Conservation (phyloP, 495 filamentous ascomycete species). For the Penicillium samsonianum region DNA sequence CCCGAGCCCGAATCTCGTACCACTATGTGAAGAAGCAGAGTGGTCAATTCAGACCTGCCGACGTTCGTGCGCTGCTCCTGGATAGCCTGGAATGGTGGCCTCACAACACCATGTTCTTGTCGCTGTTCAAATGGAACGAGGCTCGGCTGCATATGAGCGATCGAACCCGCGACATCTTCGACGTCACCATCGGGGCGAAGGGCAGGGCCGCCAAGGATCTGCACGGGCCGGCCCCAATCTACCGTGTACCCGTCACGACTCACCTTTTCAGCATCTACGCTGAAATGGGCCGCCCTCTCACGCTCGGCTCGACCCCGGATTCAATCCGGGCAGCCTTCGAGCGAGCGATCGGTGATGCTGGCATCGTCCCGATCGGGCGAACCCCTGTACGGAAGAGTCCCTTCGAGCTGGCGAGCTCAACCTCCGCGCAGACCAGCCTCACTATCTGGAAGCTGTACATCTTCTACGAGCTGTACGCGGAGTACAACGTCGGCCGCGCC, state of each 20-base stretch:
- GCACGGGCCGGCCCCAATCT: background rate
- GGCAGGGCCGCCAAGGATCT: slow-evolving; percentile 37
- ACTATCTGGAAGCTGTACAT: slow-evolving; percentile 70
- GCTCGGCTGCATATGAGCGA: slow-evolving; percentile 68
- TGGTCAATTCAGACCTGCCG: slow-evolving; percentile 61
- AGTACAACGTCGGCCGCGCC: slow-evolving; percentile 40
- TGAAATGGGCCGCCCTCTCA: slow-evolving; percentile 54
- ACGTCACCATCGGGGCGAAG: background rate
- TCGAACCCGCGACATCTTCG: slow-evolving; percentile 59
- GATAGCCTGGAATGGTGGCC: slow-evolving; percentile 66
- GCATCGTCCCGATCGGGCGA: slow-evolving; percentile 16
- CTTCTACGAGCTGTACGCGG: slow-evolving; percentile 50
- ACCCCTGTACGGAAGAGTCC: background rate
- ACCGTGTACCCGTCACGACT: slow-evolving; percentile 46
- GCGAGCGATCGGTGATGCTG: slow-evolving; percentile 52
- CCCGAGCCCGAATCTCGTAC: slow-evolving; percentile 65
- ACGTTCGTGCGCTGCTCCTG: slow-evolving; percentile 60
- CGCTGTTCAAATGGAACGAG: slow-evolving; percentile 70
- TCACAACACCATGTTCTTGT: slow-evolving; percentile 74
- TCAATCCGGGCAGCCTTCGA: slow-evolving; percentile 71
- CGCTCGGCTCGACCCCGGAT: slow-evolving; percentile 55
- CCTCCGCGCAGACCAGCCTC: slow-evolving; percentile 30
- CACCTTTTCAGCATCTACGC: slow-evolving; percentile 67
- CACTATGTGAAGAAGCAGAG: slow-evolving; percentile 57
- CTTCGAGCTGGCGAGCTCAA: slow-evolving; percentile 7